Percentiles rank a stretch among this genome's conserved stretches.
These are phyloP conservation scores for Entomortierella parvispora DNA, from an alignment of 192 early-diverging fungal species.

Conservation along the genomic window DNA sequence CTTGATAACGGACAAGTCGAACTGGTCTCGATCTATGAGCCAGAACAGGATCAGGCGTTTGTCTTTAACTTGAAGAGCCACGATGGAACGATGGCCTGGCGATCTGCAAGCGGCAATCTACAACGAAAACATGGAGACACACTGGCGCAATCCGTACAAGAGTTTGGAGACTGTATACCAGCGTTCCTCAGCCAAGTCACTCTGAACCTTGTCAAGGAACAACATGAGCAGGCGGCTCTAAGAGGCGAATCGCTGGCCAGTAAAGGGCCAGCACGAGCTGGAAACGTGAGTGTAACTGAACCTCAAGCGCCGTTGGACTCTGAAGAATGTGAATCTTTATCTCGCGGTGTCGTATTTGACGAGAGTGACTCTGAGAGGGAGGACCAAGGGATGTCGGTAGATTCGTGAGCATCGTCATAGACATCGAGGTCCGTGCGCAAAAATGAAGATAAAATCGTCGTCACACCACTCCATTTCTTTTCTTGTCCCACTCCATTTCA, in stretches of 20 bases:
- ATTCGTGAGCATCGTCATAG: neutral
- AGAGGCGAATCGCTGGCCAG: too few species aligned
- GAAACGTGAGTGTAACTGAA: too few species aligned
- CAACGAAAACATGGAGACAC: slow-evolving; percentile 65
- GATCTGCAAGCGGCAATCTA: slow-evolving; percentile 72
- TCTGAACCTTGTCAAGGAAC: slow-evolving; percentile 69
- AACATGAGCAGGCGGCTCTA: neutral
- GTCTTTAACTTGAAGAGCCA: slow-evolving; percentile 76
- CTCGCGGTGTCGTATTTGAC: too few species aligned
- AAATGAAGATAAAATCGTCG: too few species aligned
- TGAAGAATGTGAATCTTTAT: too few species aligned
- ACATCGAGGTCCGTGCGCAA: too few species aligned
- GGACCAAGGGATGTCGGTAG: too few species aligned
- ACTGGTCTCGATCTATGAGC: slow-evolving; percentile 75
- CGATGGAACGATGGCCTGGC: slow-evolving; percentile 72
- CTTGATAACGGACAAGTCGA: slow-evolving; percentile 77
- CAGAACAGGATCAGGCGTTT: slow-evolving; percentile 72
- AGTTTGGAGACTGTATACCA: slow-evolving; percentile 76
- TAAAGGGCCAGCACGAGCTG: too few species aligned
- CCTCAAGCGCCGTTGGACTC: too few species aligned
- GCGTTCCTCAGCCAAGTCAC: slow-evolving; percentile 84
- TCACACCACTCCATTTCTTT: too few species aligned
- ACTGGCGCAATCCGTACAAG: slow-evolving; percentile 73
- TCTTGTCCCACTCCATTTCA: too few species aligned
- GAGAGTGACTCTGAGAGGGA: too few species aligned